Base-by-base conservation (phyloP, 1,284 basidiomycete species). In the Leucoagaricus sp. region DNA sequence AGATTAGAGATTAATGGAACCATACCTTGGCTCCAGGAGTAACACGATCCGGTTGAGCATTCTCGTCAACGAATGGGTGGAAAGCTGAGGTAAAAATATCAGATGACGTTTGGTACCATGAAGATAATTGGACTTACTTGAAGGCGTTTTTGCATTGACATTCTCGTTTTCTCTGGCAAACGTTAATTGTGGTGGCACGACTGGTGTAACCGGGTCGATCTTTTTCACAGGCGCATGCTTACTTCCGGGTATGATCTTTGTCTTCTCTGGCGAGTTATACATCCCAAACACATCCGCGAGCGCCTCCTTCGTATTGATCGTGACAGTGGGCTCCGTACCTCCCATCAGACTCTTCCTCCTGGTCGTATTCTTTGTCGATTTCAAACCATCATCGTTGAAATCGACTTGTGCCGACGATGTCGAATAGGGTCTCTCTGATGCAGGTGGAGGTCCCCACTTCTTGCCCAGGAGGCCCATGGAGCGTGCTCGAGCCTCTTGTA, bases 271-370 rank as follows among this genome's bases (percentile, higher is more conserved):
- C 7, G 89, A 91, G 69, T 96, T 96, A 70, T 94, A 96, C 86
- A 97, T 92, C 57, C 87, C 89, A 74, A 93, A 93, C 36, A 97
- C 93, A 68, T 96, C 94, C n/a, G 85, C 90, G 51, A 96, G 79
- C 2, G 95, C 95, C 61, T 93, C 91, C 70, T 94, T 94, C 10
- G 75, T 77, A 54, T 77, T 76, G 58, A 77, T 77, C 4, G 75
- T 77, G 19, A 77, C 72, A 3, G 75, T 77, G 13, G 75, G 75
- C 49, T 76, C 76, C 29, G 72, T 65, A 12, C 69, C 71, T 31
- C 63, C 65, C 8, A 67, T 66, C 55, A 73, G 71, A 57, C 73
- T 45, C 59, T 73, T 77, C 69, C 73, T 80, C 60, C 78, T 69
- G 51, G 62, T 72, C 62, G 49, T 67, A 61, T 71, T 71, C 46